Evolutionary conservation across 805 yeast species (phyloP).

Genomic region (Yarrowia keelungensis): DNA sequence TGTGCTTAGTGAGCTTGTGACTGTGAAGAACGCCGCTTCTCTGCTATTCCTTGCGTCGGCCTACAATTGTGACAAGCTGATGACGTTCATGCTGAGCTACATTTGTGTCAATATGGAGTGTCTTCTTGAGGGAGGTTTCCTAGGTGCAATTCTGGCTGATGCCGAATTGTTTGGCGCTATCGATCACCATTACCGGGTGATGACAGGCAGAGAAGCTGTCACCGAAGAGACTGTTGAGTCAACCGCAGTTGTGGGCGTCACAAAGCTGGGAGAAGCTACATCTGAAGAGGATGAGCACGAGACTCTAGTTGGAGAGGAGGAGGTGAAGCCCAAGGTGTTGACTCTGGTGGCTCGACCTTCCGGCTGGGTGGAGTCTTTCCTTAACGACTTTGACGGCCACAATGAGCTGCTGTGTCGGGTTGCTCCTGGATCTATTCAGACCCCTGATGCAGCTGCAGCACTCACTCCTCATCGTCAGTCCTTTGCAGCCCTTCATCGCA

Average conservation of each 20-base stretch:
- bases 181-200: constrained; percentile 35
- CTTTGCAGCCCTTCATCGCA: constrained; percentile 33
- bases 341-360: not conserved
- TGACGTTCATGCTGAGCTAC: constrained; percentile 70
- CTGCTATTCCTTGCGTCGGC: constrained; percentile 62
- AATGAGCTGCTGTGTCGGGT: constrained; percentile 42
- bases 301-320: not conserved
- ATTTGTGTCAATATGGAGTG: constrained; percentile 69
- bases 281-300: not conserved
- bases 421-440: constrained; percentile 39
- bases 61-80: constrained; percentile 61
- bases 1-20: constrained; percentile 41
- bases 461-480: constrained; percentile 34
- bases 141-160: constrained; percentile 5
- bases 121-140: constrained; percentile 54
- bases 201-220: not conserved
- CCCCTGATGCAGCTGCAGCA: not conserved
- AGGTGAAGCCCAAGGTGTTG: not conserved
- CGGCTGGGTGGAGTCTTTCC: constrained; percentile 44
- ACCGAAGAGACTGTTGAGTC: not conserved
- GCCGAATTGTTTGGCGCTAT: constrained; percentile 13
- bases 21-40: constrained; percentile 64
- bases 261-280: not conserved
- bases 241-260: not conserved
- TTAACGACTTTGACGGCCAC: constrained; percentile 49